Percentiles rank a stretch among this genome's conserved stretches.
These are phyloP conservation scores for Periconia digitata DNA, from an alignment of 2,329 filamentous ascomycete species.

Conservation along the genomic window DNA sequence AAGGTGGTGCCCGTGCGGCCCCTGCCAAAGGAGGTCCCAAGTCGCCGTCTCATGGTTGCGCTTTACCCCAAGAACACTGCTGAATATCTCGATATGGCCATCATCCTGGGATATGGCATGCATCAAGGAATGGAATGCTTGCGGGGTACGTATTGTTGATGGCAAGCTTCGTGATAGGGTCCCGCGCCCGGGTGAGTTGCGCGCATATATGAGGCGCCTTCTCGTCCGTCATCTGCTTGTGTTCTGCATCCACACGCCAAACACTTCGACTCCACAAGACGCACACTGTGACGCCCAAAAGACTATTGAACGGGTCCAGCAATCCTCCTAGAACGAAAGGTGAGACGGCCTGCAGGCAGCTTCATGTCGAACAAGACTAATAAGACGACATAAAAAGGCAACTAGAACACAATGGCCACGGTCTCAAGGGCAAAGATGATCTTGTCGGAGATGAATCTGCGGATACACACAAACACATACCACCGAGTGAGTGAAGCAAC, in stretches of 20 bases:
- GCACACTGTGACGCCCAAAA: no score
- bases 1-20: background rate
- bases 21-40: no score
- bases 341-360: background rate
- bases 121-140: background rate
- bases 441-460: slow-evolving; percentile 33
- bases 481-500: slow-evolving; percentile 23
- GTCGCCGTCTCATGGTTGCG: background rate
- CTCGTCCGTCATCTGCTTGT: background rate
- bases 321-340: background rate
- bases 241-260: background rate
- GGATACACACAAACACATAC: slow-evolving; percentile 27
- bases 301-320: background rate
- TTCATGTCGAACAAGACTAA: background rate
- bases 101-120: background rate
- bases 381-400: background rate
- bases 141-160: background rate
- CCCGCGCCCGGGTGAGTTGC: no score
- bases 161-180: background rate
- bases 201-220: background rate
- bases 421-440: background rate
- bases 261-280: background rate
- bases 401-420: background rate
- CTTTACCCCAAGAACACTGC: background rate
- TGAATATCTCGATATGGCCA: background rate